Evolutionary conservation across 441 rosid genomes (phyloP), one percentile per base, ranked within the genome.

Genomic region (Capsella rubella): DNA sequence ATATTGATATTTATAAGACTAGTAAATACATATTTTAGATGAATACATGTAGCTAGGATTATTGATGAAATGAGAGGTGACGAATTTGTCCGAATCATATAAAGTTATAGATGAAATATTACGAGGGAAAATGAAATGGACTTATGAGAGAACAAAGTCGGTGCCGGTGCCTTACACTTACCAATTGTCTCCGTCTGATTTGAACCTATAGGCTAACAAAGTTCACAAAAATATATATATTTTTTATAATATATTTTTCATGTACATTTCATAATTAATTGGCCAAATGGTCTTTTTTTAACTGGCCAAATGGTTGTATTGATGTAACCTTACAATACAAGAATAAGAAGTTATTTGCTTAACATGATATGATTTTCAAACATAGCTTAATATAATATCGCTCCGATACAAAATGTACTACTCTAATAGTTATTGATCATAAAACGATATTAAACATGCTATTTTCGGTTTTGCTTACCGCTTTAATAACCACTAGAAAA

Each of bases 81-180:
- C 42, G 27, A 58, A 64, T 70, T 76, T 76, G 53, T 65, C 50
- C 13, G 47, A 76, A 50, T 56, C 8, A 56, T 64, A 64, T 39
- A 40, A 35, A 68, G 40, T 67, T 6, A 57, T 6, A 34, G 60
- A 40, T 35, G 39, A 70, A 47, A 69, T 55, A 32, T 29, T n/a
- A 51, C 15, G 57, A 59, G 57, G 11, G 69, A 58, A 65, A 65
- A 77, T 77, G 80, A 77, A 71, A 77, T 71, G 53, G 80, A 77
- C 80, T 43, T 58, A 71, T 64, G 80, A 71, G 72, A 71, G 72
- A 58, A 58, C 18, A 50, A 64, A 27, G 80, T 77, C 76, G 80
- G 80, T 77, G 80, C 60, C 76, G 80, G 80, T 77, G 80, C 76
- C 80, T 77, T 65, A 77, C 80, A 71, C 40, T 57, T 58, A 52